These are phyloP conservation scores for Sorghum bicolor DNA, from an alignment of 176 grass and related monocot genomes.

Conservation along the genomic window DNA sequence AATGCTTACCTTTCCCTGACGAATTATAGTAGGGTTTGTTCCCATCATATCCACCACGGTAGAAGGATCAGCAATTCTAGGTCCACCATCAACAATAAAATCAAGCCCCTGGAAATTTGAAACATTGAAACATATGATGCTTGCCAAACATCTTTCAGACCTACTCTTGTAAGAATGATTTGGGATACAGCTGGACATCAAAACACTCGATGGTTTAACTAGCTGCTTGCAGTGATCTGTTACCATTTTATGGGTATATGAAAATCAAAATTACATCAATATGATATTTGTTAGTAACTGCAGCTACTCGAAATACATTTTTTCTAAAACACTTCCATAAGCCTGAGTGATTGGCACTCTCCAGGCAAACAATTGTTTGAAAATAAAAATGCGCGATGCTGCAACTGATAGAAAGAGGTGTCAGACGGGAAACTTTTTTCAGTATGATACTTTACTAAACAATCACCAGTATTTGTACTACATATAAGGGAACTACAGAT, in stretches of 20 bases:
- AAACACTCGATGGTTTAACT: neutral
- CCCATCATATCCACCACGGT: constrained; percentile 95
- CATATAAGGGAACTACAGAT: neutral
- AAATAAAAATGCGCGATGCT: neutral
- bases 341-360: neutral
- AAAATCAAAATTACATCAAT: neutral
- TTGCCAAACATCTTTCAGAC: neutral
- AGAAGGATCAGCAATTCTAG: constrained; percentile 84
- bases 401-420: neutral
- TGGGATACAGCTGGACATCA: neutral
- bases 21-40: constrained; percentile 69
- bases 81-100: constrained; percentile 90
- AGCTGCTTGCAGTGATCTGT: neutral
- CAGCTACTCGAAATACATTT: neutral
- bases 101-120: constrained; percentile 69
- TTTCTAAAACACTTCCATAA: neutral
- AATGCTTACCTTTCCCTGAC: constrained; percentile 75
- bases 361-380: neutral
- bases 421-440: neutral
- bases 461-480: too few relatives aligned
- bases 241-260: neutral
- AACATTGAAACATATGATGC: constrained; percentile 9
- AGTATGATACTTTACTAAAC: neutral
- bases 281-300: neutral
- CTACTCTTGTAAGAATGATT: neutral